These are phyloP conservation scores for Diplotaxis tenuifolia DNA, from an alignment of 345 rosid species.

Conservation along the genomic window DNA sequence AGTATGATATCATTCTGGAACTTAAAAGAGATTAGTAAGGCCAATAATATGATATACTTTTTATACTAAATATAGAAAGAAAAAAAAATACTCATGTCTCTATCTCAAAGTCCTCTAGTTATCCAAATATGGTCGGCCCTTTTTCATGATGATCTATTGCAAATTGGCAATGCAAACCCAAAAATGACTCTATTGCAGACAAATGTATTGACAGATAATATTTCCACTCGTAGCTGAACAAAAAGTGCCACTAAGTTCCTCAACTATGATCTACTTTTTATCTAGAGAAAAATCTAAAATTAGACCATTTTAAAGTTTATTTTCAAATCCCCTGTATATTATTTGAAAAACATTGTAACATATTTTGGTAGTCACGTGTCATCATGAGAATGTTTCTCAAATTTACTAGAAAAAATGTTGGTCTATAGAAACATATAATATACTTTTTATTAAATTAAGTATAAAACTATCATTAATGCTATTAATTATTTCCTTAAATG, in stretches of 20 bases:
- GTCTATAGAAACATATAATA: too few species aligned
- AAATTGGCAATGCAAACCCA: constrained; percentile 30
- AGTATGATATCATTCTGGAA: neutral
- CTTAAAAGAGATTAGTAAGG: neutral
- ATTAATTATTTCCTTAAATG: too few species aligned
- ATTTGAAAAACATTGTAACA: too few species aligned
- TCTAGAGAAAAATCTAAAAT: neutral
- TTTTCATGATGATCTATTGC: constrained; percentile 30
- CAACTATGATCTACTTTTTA: constrained; percentile 23
- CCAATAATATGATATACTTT: neutral
- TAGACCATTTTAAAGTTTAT: neutral
- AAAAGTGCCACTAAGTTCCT: constrained; percentile 28
- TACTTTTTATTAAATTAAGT: too few species aligned
- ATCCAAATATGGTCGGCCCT: constrained; percentile 30
- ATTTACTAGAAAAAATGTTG: too few species aligned
- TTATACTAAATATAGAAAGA: neutral
- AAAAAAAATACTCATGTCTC: constrained; percentile 10
- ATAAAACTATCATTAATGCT: too few species aligned
- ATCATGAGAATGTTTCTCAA: too few species aligned
- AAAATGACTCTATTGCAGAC: constrained; percentile 23
- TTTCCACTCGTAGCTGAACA: constrained; percentile 20
- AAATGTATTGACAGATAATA: constrained; percentile 17
- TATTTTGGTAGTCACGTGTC: too few species aligned
- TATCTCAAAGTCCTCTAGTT: constrained; percentile 18
- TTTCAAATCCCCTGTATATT: too few species aligned